A percentile compares a stretch with the other conserved stretches of the same genome.
Conservation (phyloP, 257 asterid species). For the Eucommia ulmoides region DNA sequence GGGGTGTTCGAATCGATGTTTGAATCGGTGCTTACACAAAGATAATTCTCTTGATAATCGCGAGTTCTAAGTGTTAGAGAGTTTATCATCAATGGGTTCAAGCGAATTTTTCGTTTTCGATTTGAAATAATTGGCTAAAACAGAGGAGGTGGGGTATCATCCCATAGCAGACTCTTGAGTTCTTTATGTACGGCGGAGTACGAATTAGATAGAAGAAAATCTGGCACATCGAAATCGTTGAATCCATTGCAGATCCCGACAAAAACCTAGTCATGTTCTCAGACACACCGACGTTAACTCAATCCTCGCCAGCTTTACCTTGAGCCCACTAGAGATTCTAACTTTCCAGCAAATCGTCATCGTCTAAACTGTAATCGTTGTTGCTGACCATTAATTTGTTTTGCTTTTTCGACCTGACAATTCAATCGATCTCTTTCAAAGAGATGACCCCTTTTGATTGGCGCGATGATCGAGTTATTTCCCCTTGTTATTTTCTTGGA, state of each 20-base stretch:
- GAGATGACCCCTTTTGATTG: conserved; percentile 62
- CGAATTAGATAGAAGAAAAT: conserved; percentile 67
- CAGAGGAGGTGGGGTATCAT: conserved; percentile 40
- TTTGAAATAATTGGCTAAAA: conserved; percentile 8
- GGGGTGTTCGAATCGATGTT: no score
- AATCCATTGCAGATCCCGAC: conserved; percentile 95
- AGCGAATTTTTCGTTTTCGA: conserved; percentile 8
- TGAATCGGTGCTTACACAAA: conserved; percentile 17
- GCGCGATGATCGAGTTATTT: conserved; percentile 67
- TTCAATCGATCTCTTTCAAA: conserved; percentile 55
- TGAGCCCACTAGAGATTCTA: conserved; percentile 97
- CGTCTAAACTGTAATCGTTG: conserved; percentile 63
- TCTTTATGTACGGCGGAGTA: conserved; percentile 76
- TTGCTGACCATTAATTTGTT: conserved; percentile 53
- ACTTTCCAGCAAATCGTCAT: conserved; percentile 42
- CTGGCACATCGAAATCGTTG: conserved; percentile 93
- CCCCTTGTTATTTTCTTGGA: conserved; percentile 61
- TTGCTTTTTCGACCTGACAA: conserved; percentile 47
- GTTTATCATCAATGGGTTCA: conserved; percentile 14
- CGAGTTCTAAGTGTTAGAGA: conserved; percentile 35
- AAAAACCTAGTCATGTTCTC: conserved; percentile 91
- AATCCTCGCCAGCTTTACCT: conserved; percentile 96
- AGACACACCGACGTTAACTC: conserved; percentile 87
- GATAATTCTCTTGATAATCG: conserved; percentile 54
- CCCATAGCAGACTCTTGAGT: conserved; percentile 81